Evolutionary conservation across 1,284 basidiomycete genomes (phyloP).

Genomic region (Cystobasidiaceae sp.): DNA sequence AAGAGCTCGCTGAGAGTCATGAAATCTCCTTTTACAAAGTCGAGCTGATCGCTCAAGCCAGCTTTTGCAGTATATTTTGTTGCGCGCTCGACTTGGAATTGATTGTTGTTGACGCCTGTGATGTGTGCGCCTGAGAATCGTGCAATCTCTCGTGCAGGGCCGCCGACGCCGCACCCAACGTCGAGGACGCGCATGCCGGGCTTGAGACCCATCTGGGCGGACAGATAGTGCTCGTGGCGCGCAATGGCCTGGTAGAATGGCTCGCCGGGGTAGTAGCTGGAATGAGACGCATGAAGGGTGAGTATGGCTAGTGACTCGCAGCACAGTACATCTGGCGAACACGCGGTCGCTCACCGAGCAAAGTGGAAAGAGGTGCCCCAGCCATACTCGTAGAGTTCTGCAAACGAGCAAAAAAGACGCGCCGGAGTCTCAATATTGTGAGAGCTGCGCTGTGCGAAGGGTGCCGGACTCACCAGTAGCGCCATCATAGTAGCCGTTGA

Average conservation of each 20-base stretch:
- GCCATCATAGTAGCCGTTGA: constrained; percentile 63
- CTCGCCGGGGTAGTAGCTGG: constrained; percentile 71
- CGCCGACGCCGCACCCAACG: constrained; percentile 96
- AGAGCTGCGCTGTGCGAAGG: background rate
- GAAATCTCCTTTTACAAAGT: constrained; percentile 84
- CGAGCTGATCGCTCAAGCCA: constrained; percentile 69
- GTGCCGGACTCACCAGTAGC: constrained; percentile 22
- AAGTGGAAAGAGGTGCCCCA: constrained; percentile 83
- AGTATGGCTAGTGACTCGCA: background rate
- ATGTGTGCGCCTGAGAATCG: constrained; percentile 82
- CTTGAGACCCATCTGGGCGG: constrained; percentile 70
- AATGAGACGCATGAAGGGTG: background rate
- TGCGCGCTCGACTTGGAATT: constrained; percentile 85
- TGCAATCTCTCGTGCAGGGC: constrained; percentile 92
- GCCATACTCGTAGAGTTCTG: constrained; percentile 93
- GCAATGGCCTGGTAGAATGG: constrained; percentile 74
- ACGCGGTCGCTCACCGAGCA: constrained; percentile 80
- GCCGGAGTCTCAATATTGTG: too few species aligned
- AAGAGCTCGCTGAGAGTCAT: constrained; percentile 92
- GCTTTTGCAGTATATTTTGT: constrained; percentile 74
- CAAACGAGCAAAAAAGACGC: too few species aligned
- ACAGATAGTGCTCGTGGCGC: constrained; percentile 96
- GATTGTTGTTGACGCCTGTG: constrained; percentile 93
- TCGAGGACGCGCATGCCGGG: constrained; percentile 95
- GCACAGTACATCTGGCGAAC: background rate